phyloP scores from a whole-genome alignment of 2,329 filamentous ascomycete species.

The Neonectria coccinea region DNA sequence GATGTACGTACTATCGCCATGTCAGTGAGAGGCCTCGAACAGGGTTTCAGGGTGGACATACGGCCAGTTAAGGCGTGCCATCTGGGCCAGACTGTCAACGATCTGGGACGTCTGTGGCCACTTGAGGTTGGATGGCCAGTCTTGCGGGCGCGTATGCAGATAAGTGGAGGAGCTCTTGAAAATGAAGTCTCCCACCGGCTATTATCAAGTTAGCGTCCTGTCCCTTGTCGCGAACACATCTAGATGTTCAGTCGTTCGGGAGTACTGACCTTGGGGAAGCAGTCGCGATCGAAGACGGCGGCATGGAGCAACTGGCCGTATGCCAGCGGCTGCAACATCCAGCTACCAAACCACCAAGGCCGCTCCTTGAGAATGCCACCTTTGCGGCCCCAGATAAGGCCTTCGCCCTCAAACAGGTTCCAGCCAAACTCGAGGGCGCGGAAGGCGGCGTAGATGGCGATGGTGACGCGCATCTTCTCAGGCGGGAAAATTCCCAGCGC shows the following conservation, averaged over 20 bases:
- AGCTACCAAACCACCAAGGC: constrained; percentile 88
- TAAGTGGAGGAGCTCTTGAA: constrained; percentile 84
- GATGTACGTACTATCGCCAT: constrained; percentile 71
- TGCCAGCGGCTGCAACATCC: constrained; percentile 82
- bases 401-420: constrained; percentile 82
- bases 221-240: neutral
- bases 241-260: neutral
- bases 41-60: constrained; percentile 57
- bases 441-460: constrained; percentile 85
- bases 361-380: constrained; percentile 67
- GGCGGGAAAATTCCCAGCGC: constrained; percentile 81
- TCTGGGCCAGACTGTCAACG: constrained; percentile 82
- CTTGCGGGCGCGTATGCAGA: constrained; percentile 76
- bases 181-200: constrained; percentile 59
- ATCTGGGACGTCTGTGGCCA: constrained; percentile 85
- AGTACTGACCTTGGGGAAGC: constrained; percentile 70
- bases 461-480: constrained; percentile 75
- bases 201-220: constrained; percentile 23
- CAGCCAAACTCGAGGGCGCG: constrained; percentile 87
- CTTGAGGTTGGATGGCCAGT: constrained; percentile 71
- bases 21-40: constrained; percentile 16
- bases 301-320: constrained; percentile 83
- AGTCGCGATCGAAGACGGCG: constrained; percentile 81
- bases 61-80: constrained; percentile 88
- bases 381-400: constrained; percentile 72